These are phyloP conservation scores for Phytophthora cryptogea DNA, from an alignment of 352 stramenopile species.

Conservation along the genomic window DNA sequence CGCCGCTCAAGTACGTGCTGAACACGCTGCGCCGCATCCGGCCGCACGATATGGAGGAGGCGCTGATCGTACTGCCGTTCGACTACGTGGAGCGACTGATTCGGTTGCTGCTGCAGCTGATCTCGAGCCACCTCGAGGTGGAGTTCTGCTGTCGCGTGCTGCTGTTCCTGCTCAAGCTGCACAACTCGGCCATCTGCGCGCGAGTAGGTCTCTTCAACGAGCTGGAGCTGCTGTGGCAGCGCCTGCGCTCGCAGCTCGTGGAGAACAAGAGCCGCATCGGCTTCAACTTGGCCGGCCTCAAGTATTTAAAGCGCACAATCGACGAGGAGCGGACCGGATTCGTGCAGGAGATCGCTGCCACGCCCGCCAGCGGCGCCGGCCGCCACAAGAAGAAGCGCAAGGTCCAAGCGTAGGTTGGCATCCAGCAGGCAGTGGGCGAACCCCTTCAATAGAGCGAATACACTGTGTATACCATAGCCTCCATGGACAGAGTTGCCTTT, in stretches of 20 bases:
- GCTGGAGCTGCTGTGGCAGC: conserved; percentile 79
- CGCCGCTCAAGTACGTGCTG: conserved; percentile 94
- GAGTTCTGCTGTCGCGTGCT: conserved; percentile 91
- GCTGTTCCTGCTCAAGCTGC: conserved; percentile 76
- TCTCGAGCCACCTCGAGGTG: conserved; percentile 87
- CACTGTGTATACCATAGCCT: background rate
- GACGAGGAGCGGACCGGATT: conserved; percentile 80
- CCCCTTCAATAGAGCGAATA: conserved; percentile 3
- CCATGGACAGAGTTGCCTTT: too few species aligned
- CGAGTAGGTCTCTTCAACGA: conserved; percentile 71
- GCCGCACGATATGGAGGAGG: conserved; percentile 96
- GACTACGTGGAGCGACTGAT: conserved; percentile 95
- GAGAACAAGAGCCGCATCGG: conserved; percentile 86
- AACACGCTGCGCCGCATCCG: conserved; percentile 93
- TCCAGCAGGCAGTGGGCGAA: background rate
- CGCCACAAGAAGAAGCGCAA: conserved; percentile 69
- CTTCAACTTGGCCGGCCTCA: conserved; percentile 87
- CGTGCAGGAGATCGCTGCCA: conserved; percentile 70
- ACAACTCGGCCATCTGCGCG: conserved; percentile 80
- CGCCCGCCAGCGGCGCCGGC: conserved; percentile 16
- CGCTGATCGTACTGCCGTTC: conserved; percentile 97
- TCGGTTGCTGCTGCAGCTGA: conserved; percentile 91
- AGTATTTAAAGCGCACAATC: conserved; percentile 88
- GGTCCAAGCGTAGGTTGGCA: conserved; percentile 6
- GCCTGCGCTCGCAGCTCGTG: conserved; percentile 74